Evolutionary conservation across 345 rosid species (phyloP).

Genomic region (Diplotaxis tenuifolia): DNA sequence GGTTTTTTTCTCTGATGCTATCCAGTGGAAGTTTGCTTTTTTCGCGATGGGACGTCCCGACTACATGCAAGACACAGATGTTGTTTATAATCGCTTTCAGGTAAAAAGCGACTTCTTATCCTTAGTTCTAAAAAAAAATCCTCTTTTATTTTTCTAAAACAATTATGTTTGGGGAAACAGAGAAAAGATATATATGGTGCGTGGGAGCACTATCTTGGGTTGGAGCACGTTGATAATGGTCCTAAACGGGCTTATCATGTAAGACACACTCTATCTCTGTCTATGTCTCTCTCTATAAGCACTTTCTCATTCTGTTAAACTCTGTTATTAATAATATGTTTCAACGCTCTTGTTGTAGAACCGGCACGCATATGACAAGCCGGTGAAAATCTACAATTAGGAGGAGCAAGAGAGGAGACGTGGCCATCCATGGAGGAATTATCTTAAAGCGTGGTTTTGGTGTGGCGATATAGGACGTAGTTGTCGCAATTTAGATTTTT

Average conservation of each 20-base stretch:
- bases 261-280: background rate
- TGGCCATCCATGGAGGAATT: background rate
- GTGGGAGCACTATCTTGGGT: conserved; percentile 58
- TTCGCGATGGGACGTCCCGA: conserved; percentile 87
- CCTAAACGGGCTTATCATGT: conserved; percentile 90
- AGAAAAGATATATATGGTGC: conserved; percentile 47
- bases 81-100: conserved; percentile 80
- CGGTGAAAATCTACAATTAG: conserved; percentile 23
- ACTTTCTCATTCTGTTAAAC: background rate
- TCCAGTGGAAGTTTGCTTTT: conserved; percentile 93
- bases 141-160: background rate
- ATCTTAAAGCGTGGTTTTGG: background rate
- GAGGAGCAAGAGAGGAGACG: background rate
- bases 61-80: conserved; percentile 72
- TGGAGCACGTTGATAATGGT: conserved; percentile 83
- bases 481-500: background rate
- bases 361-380: background rate
- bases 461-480: background rate
- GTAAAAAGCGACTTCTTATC: conserved; percentile 34
- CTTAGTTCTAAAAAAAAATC: background rate
- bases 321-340: background rate
- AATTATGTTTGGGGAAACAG: conserved; percentile 32
- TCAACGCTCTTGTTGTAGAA: conserved; percentile 15
- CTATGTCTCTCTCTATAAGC: background rate
- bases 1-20: background rate